Evolutionary conservation across 192 early-diverging fungal genomes (phyloP).

Genomic region (Entomortierella lignicola): DNA sequence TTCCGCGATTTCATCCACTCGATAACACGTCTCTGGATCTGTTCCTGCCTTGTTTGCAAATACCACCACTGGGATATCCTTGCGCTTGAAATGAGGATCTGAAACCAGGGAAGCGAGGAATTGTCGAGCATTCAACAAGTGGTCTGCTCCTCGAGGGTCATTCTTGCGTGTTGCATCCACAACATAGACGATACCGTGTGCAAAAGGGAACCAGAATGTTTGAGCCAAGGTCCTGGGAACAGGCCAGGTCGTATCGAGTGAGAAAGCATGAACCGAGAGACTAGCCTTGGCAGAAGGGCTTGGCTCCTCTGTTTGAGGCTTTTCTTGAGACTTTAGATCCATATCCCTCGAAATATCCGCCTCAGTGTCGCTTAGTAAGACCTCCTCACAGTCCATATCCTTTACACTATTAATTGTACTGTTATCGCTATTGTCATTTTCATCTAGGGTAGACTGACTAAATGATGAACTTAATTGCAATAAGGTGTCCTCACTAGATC

Average conservation of each 20-base stretch:
- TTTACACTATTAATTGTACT: not conserved
- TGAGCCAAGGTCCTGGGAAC: conserved; percentile 35
- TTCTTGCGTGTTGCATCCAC: conserved; percentile 52
- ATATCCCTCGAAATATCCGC: not conserved
- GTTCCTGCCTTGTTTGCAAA: conserved; percentile 51
- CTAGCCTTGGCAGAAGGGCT: conserved; percentile 24
- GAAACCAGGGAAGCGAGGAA: conserved; percentile 35
- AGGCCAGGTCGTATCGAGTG: conserved; percentile 48
- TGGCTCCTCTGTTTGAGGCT: not conserved
- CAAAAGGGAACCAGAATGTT: conserved; percentile 47
- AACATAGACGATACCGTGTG: conserved; percentile 49
- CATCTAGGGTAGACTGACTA: not conserved
- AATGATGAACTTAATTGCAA: not conserved
- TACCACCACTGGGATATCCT: conserved; percentile 40
- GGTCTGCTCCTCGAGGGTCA: conserved; percentile 42
- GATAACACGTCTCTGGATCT: conserved; percentile 41
- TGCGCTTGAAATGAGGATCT: conserved; percentile 22
- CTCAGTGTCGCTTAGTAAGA: not conserved
- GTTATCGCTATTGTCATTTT: not conserved
- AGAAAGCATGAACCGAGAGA: conserved; percentile 45
- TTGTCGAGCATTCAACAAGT: conserved; percentile 42
- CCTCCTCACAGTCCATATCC: not conserved
- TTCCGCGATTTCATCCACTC: conserved; percentile 52
- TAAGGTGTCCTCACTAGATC: not conserved
- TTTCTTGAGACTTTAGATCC: not conserved